Conservation (phyloP, 2,329 filamentous ascomycete genomes). For the Monosporascus sp. region DNA sequence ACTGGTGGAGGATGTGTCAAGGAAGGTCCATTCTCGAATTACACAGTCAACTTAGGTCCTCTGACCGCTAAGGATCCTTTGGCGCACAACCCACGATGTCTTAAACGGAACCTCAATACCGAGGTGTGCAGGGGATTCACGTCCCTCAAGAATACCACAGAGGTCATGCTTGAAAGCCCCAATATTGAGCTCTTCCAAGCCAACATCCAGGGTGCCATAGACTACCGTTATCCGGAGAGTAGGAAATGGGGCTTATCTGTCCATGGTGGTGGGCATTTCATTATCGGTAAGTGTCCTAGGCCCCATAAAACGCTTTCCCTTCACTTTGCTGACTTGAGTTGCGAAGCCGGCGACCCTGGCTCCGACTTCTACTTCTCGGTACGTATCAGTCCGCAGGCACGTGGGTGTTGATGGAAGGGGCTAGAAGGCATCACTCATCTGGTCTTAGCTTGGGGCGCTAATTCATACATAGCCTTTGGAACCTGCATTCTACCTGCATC, state of each 20-base stretch:
- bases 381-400: not conserved
- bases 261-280: slow-evolving; percentile 31
- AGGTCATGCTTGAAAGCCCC: slow-evolving; percentile 30
- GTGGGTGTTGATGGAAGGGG: no score
- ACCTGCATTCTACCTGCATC: slow-evolving; percentile 42
- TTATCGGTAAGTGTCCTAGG: slow-evolving; percentile 20
- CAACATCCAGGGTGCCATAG: slow-evolving; percentile 35
- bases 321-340: slow-evolving; percentile 11
- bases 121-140: slow-evolving; percentile 17
- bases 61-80: slow-evolving; percentile 24
- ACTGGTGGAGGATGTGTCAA: slow-evolving; percentile 49
- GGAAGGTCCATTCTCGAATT: slow-evolving; percentile 39
- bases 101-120: slow-evolving; percentile 36
- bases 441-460: not conserved
- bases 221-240: slow-evolving; percentile 24
- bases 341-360: slow-evolving; percentile 39
- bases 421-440: no score
- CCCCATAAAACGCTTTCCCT: not conserved
- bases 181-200: slow-evolving; percentile 35
- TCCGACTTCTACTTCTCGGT: slow-evolving; percentile 36
- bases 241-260: slow-evolving; percentile 22
- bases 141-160: slow-evolving; percentile 28
- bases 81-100: slow-evolving; percentile 36
- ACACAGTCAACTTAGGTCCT: slow-evolving; percentile 35
- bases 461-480: slow-evolving; percentile 28